These are phyloP conservation scores for Metarhizium sp. DNA, from an alignment of 2,329 filamentous ascomycete genomes.

Conservation along the genomic window DNA sequence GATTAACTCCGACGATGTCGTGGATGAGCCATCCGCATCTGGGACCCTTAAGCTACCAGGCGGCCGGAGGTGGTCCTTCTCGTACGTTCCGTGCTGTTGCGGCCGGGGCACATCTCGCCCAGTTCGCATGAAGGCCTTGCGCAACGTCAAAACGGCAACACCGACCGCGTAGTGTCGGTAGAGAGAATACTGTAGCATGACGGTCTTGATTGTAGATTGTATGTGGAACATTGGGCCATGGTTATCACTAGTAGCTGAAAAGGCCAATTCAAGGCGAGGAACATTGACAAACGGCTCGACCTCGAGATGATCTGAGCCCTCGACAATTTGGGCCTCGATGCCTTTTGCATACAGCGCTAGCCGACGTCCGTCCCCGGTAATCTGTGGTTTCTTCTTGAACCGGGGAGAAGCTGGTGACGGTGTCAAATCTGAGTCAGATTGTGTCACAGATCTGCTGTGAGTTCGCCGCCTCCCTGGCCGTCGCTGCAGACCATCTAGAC, in stretches of 20 bases:
- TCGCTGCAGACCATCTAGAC: constrained; percentile 53
- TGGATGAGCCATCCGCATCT: constrained; percentile 23
- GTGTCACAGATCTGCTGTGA: constrained; percentile 60
- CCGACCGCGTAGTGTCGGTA: constrained; percentile 88
- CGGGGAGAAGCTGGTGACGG: constrained; percentile 28
- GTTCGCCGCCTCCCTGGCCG: constrained; percentile 57
- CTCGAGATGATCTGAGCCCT: constrained; percentile 76
- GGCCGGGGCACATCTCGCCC: constrained; percentile 29
- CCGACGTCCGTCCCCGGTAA: constrained; percentile 66
- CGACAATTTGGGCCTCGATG: constrained; percentile 83
- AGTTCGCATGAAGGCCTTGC: constrained; percentile 55
- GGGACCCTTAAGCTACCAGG: constrained; percentile 19
- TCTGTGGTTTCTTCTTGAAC: constrained; percentile 41
- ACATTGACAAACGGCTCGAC: constrained; percentile 77
- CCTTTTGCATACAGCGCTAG: constrained; percentile 73
- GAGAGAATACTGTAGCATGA: constrained; percentile 82
- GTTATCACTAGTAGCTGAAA: constrained; percentile 76
- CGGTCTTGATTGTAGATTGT: constrained; percentile 67
- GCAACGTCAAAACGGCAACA: constrained; percentile 68
- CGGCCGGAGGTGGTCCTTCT: constrained; percentile 20
- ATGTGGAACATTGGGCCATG: constrained; percentile 85
- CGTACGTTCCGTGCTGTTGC: constrained; percentile 21
- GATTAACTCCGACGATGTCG: constrained; percentile 52
- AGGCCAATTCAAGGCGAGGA: constrained; percentile 76
- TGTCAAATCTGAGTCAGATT: constrained; percentile 56